These are phyloP conservation scores for Diaporthe citri DNA, from an alignment of 2,329 filamentous ascomycete genomes.

Conservation along the genomic window DNA sequence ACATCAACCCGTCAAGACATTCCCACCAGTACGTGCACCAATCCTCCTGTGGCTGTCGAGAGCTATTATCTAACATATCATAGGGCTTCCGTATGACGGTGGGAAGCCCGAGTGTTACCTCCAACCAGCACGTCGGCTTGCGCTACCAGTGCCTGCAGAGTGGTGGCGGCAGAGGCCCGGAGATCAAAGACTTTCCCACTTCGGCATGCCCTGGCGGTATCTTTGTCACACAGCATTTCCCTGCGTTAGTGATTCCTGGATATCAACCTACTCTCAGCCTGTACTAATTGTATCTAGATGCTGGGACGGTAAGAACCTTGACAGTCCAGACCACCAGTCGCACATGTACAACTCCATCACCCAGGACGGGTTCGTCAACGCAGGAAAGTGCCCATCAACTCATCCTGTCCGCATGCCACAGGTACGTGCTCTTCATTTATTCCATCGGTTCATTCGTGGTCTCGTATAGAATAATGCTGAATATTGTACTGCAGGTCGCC, in stretches of 20 bases:
- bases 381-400: slow-evolving; percentile 45
- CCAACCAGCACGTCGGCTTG: slow-evolving; percentile 44
- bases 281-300: slow-evolving; percentile 51
- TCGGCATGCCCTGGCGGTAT: slow-evolving; percentile 58
- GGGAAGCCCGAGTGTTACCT: slow-evolving; percentile 46
- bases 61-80: slow-evolving; percentile 33
- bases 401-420: slow-evolving; percentile 50
- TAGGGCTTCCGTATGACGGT: slow-evolving; percentile 58
- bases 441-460: neutral
- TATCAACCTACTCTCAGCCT: slow-evolving; percentile 54
- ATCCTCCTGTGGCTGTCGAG: neutral
- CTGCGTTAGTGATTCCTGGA: slow-evolving; percentile 58
- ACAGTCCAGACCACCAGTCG: slow-evolving; percentile 62
- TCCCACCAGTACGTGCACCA: slow-evolving; percentile 47
- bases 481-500: slow-evolving; percentile 43
- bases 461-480: neutral
- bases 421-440: slow-evolving; percentile 35
- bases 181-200: slow-evolving; percentile 48
- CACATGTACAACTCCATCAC: slow-evolving; percentile 48
- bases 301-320: slow-evolving; percentile 71
- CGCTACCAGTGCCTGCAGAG: slow-evolving; percentile 50
- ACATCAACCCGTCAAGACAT: slow-evolving; percentile 52
- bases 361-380: slow-evolving; percentile 45
- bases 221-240: slow-evolving; percentile 40
- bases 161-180: slow-evolving; percentile 47